phyloP scores from a whole-genome alignment of 169 alveolate species.

The Plasmodium reichenowi region DNA sequence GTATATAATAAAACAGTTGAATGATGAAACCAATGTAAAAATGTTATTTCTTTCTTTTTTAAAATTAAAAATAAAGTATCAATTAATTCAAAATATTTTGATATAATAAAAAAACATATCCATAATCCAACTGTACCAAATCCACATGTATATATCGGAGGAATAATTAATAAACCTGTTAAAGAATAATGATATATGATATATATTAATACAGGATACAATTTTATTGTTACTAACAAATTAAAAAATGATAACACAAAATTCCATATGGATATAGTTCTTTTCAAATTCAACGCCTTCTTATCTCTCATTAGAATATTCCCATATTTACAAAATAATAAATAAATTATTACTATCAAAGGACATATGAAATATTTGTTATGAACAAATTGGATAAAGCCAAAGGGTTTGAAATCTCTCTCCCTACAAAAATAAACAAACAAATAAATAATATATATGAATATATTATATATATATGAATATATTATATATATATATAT shows the following conservation, averaged over 20 bases:
- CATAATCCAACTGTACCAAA: slow-evolving; percentile 88
- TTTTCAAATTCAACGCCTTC: slow-evolving; percentile 76
- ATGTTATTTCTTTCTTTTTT: slow-evolving; percentile 82
- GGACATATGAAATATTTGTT: slow-evolving; percentile 79
- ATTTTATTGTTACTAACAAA: slow-evolving; percentile 76
- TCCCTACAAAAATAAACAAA: slow-evolving; percentile 43
- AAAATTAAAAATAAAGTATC: slow-evolving; percentile 88
- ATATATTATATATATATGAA: not conserved
- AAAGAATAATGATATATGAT: slow-evolving; percentile 78
- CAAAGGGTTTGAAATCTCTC: slow-evolving; percentile 66
- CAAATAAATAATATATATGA: slow-evolving; percentile 12
- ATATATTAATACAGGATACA: slow-evolving; percentile 32
- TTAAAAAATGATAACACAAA: slow-evolving; percentile 83
- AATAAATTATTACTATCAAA: slow-evolving; percentile 74
- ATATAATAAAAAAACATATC: slow-evolving; percentile 84
- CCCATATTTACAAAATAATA: slow-evolving; percentile 82
- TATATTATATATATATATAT: not conserved
- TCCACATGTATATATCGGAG: slow-evolving; percentile 83
- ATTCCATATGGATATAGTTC: slow-evolving; percentile 85
- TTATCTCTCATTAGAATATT: slow-evolving; percentile 79
- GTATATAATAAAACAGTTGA: slow-evolving; percentile 89
- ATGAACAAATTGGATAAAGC: slow-evolving; percentile 50
- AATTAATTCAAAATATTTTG: slow-evolving; percentile 88
- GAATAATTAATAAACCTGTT: slow-evolving; percentile 81
- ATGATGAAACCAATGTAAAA: slow-evolving; percentile 91